Conservation (phyloP, 768 basidiomycete genomes). For the Lentinula sp. region DNA sequence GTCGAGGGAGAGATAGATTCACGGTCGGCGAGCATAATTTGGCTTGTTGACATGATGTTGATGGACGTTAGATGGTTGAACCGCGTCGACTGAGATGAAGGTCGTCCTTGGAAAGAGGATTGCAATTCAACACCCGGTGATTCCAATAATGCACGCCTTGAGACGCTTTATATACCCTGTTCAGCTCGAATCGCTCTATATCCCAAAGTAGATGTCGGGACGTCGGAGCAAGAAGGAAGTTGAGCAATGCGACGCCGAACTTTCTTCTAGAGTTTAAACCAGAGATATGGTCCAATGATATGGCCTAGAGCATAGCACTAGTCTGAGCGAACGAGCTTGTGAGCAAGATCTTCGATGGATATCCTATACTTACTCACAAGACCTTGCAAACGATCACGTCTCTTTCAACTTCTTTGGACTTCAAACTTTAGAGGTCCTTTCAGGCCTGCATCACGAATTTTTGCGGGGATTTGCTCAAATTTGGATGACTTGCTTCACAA, state of each 20-base stretch:
- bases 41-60: conserved; percentile 1
- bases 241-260: background rate
- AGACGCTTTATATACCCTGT: background rate
- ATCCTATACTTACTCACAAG: background rate
- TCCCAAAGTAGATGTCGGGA: background rate
- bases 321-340: background rate
- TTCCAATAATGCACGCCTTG: background rate
- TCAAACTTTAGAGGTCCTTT: background rate
- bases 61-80: too few relatives aligned
- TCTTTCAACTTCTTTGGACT: too few relatives aligned
- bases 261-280: background rate
- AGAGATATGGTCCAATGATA: background rate
- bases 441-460: background rate
- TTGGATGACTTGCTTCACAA: background rate
- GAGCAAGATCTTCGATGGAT: background rate
- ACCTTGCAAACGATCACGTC: background rate
- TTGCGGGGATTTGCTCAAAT: background rate
- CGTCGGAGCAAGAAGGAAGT: too few relatives aligned
- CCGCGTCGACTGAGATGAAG: background rate
- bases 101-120: background rate
- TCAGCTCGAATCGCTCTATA: background rate
- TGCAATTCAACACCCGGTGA: background rate
- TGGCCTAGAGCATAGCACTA: background rate
- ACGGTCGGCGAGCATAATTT: background rate
- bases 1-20: conserved; percentile 3